phyloP scores from a whole-genome alignment of 148 eudicot genomes.

The Dysphania ambrosioides region DNA sequence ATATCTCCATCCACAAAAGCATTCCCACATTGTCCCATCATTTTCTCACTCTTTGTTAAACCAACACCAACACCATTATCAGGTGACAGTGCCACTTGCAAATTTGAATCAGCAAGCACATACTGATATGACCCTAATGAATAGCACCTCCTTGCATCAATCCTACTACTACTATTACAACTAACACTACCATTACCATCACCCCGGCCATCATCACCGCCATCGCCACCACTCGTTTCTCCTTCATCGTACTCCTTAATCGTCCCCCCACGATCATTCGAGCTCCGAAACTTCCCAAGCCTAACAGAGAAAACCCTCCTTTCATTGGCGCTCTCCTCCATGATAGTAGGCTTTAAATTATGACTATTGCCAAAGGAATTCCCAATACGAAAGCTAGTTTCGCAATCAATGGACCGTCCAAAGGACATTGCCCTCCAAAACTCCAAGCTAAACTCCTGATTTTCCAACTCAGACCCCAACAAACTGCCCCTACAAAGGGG shows the following conservation, averaged over 20 bases:
- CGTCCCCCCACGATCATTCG: constrained; percentile 23
- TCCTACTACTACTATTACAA: constrained; percentile 32
- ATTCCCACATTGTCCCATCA: constrained; percentile 8
- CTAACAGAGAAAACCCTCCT: constrained; percentile 46
- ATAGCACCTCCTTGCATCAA: constrained; percentile 59
- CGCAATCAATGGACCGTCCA: constrained; percentile 27
- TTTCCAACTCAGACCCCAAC: constrained; percentile 27
- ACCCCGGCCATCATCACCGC: background rate
- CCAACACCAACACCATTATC: constrained; percentile 10
- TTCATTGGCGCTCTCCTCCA: constrained; percentile 33
- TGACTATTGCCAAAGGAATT: constrained; percentile 14
- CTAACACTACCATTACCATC: background rate
- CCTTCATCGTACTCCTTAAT: constrained; percentile 13
- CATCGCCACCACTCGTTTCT: constrained; percentile 25
- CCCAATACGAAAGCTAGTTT: constrained; percentile 14
- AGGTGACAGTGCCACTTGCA: constrained; percentile 36
- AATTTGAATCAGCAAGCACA: constrained; percentile 39
- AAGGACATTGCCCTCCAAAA: constrained; percentile 34
- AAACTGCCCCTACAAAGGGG: constrained; percentile 52
- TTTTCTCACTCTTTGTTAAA: constrained; percentile 19
- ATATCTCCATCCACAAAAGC: constrained; percentile 24
- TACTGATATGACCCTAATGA: constrained; percentile 57
- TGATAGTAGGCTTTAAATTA: constrained; percentile 28
- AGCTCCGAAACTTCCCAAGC: constrained; percentile 54
- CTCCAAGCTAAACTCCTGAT: constrained; percentile 33